Base-by-base conservation (phyloP, 352 stramenopile species). In the Phytophthora syringae region DNA sequence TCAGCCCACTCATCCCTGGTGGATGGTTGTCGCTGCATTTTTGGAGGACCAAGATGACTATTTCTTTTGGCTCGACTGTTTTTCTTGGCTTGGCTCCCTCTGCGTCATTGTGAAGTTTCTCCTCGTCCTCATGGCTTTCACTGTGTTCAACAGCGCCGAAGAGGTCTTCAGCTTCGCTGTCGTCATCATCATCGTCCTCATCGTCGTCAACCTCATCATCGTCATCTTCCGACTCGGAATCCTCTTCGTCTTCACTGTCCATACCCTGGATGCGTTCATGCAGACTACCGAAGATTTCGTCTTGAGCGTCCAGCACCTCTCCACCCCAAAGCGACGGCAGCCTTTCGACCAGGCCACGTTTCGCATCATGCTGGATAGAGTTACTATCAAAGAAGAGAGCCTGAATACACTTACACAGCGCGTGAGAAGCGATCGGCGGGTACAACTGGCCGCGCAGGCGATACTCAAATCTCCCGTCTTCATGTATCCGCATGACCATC, bases 341-440 rank as follows among this genome's bases (percentile, higher is more conserved):
- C 3, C 86, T 79, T 51, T 92, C 84, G 20, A 94, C 76, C 9
- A 94, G 61, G 1, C 84, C 77, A 2, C 82, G 80, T 64, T 94
- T 94, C 0, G 86, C 86, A 48, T 92, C 80, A 39, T 90, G 78
- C 28, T 94, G 86, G 52, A 94, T 93, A 9, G 86, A 90, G 52
- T 91, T 93, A 32, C 67, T 81, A 52, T 94, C 86, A 43, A 94
- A 92, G 51, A 94, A 93, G 18, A 94, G 53, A 2, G 80, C 75
- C 53, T 90, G 84, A 18, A 94, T 77, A 32, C 76, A 83, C 28
- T 89, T 84, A 36, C 84, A 92, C 27, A 94, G 67, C 28, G 77
- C 67, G 36, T 78, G 73, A 21, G 86, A 92, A 15, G 79, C 77
- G 30, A 94, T 89, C 7, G 84, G 85, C 16, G 84, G 86, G 53